A percentile compares a stretch with the other conserved stretches of the same genome.
Evolutionary conservation across 1,284 basidiomycete genomes (phyloP).

Genomic region (Ceratobasidium sp.): DNA sequence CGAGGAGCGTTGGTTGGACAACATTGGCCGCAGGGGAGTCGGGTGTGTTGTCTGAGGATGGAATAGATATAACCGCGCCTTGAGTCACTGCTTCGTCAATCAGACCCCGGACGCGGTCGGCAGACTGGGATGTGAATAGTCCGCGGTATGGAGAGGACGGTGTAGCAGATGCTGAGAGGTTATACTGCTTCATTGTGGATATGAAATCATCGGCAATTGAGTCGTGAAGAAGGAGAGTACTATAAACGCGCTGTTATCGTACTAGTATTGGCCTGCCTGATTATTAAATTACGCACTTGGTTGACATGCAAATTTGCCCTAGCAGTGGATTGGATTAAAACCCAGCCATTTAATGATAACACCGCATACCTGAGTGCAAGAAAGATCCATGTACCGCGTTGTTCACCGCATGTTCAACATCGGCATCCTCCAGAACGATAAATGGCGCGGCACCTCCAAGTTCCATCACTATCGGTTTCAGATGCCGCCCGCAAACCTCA

Average conservation of each 20-base stretch:
- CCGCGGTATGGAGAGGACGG: constrained; percentile 38
- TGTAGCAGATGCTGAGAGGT: constrained; percentile 31
- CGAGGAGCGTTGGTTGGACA: constrained; percentile 58
- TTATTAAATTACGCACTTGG: constrained; percentile 56
- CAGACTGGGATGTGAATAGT: constrained; percentile 58
- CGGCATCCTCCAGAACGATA: constrained; percentile 62
- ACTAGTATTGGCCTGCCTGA: background rate
- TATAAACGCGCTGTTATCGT: background rate
- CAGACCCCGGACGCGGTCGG: constrained; percentile 55
- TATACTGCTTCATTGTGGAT: constrained; percentile 23
- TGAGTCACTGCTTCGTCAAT: constrained; percentile 57
- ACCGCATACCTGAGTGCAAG: constrained; percentile 41
- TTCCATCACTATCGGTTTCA: constrained; percentile 61
- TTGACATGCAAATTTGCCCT: constrained; percentile 66
- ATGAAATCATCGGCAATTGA: constrained; percentile 47
- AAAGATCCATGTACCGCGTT: constrained; percentile 45
- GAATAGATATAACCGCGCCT: constrained; percentile 57
- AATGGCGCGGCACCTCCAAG: constrained; percentile 64
- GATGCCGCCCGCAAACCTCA: constrained; percentile 59
- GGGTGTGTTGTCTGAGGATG: constrained; percentile 47
- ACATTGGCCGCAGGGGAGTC: constrained; percentile 39
- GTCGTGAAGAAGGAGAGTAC: constrained; percentile 43
- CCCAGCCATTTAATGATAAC: background rate
- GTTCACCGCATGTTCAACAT: constrained; percentile 60
- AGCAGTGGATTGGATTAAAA: constrained; percentile 53